Evolutionary conservation across 208 protist species (phyloP), one percentile per base, ranked within the genome.

Genomic region (Hexamita inflata): DNA sequence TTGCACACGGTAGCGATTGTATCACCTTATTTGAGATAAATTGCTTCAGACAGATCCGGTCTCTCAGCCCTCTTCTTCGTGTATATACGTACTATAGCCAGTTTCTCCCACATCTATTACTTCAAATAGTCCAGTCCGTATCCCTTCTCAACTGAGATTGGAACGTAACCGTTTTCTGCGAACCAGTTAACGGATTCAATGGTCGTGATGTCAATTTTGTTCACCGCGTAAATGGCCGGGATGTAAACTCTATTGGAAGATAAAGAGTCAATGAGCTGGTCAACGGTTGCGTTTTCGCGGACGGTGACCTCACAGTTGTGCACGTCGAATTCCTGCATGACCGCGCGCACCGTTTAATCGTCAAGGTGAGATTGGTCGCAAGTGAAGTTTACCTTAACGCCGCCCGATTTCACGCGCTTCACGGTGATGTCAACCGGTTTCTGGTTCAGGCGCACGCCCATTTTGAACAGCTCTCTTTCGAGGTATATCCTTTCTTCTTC

Each of bases 191-290:
- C 88, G 73, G 95, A 92, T 78, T 95, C 92, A 79, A 97, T 91
- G 9, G 90, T 92, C 76, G 96, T 89, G 45, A 80, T 88, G 82
- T 97, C 94, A 76, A 95, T 94, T 80, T 96, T 97, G 60, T 80
- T 80, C 34, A 67, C 29, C 38, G 79, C 82, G 66, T 87, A 88
- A 28, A 87, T 45, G 73, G 79, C 88, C 57, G 74, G 82, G 57
- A 91, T 75, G 74, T 91, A 91, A 32, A 84, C 61, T 30, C 92
- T 82, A 79, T 95, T 96, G 1, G 92, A 94, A 78, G 94, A 90
- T 66, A 98, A 90, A 13, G 94, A 90, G 80, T 98, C 94, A 82
- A 98, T 96, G 65, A 98, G 90, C 76, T 97, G 86, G 80, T 98
- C 94, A 29, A 95, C 84, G 1, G 92, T 95, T 60, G 89, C 88